Base-by-base conservation (phyloP, 306 rosid species). In the Glycine latifolia region DNA sequence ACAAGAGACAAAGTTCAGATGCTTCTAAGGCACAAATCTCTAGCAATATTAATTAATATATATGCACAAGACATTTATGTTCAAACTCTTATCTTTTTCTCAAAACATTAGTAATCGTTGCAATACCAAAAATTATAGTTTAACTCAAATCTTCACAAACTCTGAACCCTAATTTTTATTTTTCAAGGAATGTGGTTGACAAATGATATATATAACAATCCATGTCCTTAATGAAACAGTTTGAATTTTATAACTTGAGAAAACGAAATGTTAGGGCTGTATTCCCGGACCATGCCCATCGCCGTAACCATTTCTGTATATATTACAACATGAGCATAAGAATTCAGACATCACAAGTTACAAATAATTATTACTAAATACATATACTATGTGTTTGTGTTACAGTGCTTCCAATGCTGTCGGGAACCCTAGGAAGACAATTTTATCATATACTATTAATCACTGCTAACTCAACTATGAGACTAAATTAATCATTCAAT, bases 341-440 rank as follows among this genome's bases (percentile, higher is more conserved):
- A 61, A 71, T 68, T 35, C 49, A 63, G 62, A 46, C 79, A 83
- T 58, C 35, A 52, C 63, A 65, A 49, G 73, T 69, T 48, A 69
- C 50, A 86, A 79, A 76, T 71, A 37, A 80, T 59, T 60, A 60
- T 9, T 72, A 80, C 15, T 54, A 8, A 17, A 3, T 37, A 37
- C 5, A 59, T 78, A 77, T 2, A 43, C 6, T 37, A 9, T 8
- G 11, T 62, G 16, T 20, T 59, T 20, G 13, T 26, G 62, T 75
- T 73, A 85, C 70, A 87, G 71, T 78, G 79, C 87, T 84, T 91
- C 90, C 85, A 80, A 77, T 82, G 88, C 83, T 85, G 91, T 89
- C 90, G 86, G 89, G 80, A 85, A 87, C 87, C 91, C 87, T 72
- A 82, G 84, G 84, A 67, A 86, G 71, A 50, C 37, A 73, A 87